Evolutionary conservation across 345 rosid species (phyloP), one percentile per base, ranked within the genome.

Genomic region (Populus davidiana): DNA sequence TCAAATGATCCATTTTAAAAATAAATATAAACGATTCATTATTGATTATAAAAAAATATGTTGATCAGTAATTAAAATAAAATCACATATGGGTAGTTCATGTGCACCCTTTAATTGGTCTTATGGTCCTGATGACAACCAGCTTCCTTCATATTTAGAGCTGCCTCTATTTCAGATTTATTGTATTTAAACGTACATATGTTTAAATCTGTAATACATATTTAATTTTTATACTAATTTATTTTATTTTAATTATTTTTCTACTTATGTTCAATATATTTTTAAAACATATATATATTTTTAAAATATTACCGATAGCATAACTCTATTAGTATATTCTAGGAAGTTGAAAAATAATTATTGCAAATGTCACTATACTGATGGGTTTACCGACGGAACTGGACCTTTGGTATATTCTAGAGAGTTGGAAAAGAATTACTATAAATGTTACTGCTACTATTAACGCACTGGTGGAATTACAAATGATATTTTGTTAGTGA

Each of bases 121-220:
- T 4, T 0, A 5, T 33, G 36, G 5, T 33, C 5, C 36, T 0
- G 0, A 33, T 0, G 5, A 33, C 5, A 33, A 33, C 1, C 5
- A 33, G 1, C 0, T 33, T 33, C 0, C 5, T 33, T 0, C 1
- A 4, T 0, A 0, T 4, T 0, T 4, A 33, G 5, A 0, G 0
- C 0, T 0, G 1, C 4, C 0, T 33, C 1, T 33, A 33, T 4
- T 33, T 33, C 4, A 33, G 5, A 33, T 33, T 0, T 33, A 33
- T 33, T 33, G 5, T 33, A 33, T 33, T 33, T 33, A 5, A 4
- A 0, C 5, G 5, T 33, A 0, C 0, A 4, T 33, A 4, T 33
- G 5, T 33, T 33, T 33, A 33, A 33, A 33, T 33, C 4, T 33
- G 0, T 33, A 33, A 0, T 33, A 33, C 0, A 4, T 33, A 4